These are phyloP conservation scores for Hsuehochloa calcarea DNA, from an alignment of 176 grass and related monocot genomes.

Conservation along the genomic window DNA sequence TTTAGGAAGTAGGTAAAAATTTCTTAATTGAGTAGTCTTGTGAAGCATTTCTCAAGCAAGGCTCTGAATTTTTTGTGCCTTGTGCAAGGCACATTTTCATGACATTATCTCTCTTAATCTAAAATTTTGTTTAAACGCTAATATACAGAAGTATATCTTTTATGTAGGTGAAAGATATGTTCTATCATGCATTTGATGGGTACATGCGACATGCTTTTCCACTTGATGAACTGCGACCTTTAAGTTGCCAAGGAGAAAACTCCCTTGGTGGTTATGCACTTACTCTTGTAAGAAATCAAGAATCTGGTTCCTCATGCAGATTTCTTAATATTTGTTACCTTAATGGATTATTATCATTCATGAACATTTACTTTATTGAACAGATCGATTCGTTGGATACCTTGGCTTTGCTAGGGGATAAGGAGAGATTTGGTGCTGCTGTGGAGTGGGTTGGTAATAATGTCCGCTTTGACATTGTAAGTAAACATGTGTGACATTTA, in stretches of 20 bases:
- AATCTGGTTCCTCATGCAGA: conserved; percentile 3
- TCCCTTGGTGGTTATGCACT: conserved; percentile 94
- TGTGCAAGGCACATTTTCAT: not conserved
- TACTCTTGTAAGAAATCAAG: conserved; percentile 80
- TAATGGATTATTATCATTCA: conserved; percentile 18
- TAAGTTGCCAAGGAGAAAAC: conserved; percentile 94
- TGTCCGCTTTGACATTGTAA: conserved; percentile 93
- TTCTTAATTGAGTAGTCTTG: not conserved
- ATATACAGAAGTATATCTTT: conserved; percentile 21
- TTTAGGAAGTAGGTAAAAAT: not conserved
- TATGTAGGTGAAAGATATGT: conserved; percentile 87
- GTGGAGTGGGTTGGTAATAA: conserved; percentile 93
- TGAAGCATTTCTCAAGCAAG: not conserved
- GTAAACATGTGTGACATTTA: conserved; percentile 42
- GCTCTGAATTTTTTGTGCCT: not conserved
- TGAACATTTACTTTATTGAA: conserved; percentile 21
- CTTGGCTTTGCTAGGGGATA: conserved; percentile 82
- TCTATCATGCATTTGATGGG: conserved; percentile 99
- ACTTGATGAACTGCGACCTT: conserved; percentile 86
- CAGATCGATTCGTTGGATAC: conserved; percentile 98
- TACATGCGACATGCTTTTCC: conserved; percentile 97
- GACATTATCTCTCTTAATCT: not conserved
- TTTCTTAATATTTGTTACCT: conserved; percentile 19
- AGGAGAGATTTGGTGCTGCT: conserved; percentile 65
- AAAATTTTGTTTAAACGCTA: not conserved